Evolutionary conservation across 257 asterid species (phyloP).

Genomic region (Scutellaria minor): DNA sequence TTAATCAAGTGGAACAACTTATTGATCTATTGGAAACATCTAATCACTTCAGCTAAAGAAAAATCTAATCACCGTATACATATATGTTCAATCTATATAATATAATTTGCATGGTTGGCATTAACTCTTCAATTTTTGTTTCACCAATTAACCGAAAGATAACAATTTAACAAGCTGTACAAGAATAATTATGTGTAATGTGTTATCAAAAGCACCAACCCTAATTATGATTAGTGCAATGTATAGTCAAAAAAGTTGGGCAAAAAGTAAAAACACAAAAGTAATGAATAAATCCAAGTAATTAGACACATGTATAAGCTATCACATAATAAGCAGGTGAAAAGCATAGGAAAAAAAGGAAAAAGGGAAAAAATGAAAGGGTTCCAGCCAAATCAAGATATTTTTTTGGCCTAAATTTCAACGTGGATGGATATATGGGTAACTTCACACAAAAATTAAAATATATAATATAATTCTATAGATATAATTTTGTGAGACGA

Average conservation of each 20-base stretch:
- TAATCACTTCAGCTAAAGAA: neutral
- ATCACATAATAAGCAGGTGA: constrained; percentile 21
- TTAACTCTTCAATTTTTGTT: neutral
- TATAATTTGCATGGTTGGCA: neutral
- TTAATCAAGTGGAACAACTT: too few species aligned
- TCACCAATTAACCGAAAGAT: neutral
- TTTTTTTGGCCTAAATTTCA: too few species aligned
- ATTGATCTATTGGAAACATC: neutral
- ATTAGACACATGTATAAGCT: constrained; percentile 29
- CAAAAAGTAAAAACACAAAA: constrained; percentile 23
- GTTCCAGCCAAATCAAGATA: neutral
- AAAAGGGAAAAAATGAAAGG: neutral
- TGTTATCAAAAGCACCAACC: constrained; percentile 18
- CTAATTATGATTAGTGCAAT: constrained; percentile 24
- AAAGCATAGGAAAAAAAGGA: constrained; percentile 7
- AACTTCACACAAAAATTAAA: too few species aligned
- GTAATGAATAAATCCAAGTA: constrained; percentile 12
- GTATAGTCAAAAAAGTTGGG: constrained; percentile 39
- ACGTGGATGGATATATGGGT: too few species aligned
- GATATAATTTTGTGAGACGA: neutral
- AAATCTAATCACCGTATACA: too few species aligned
- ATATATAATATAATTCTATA: too few species aligned
- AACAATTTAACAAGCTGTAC: constrained; percentile 4
- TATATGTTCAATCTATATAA: neutral
- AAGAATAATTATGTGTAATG: neutral